Evolutionary conservation across 805 yeast species (phyloP).

Genomic region (Saitoella complicata): DNA sequence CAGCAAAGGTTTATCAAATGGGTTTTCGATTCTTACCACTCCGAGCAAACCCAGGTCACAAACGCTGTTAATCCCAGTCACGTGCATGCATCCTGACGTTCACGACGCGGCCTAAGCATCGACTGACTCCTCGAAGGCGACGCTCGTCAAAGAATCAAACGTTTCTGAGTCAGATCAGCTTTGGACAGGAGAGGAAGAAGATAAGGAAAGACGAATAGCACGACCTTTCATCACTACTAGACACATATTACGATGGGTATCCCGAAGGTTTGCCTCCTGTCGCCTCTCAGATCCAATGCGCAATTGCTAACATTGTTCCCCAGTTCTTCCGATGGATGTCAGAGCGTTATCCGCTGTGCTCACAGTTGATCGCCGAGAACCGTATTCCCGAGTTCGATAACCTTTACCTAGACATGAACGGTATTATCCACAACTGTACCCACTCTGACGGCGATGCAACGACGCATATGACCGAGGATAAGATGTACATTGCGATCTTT

Average conservation of each 20-base stretch:
- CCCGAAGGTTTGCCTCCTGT: conserved; percentile 1
- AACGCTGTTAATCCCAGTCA: no score
- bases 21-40: no score
- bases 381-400: conserved; percentile 91
- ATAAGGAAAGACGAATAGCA: no score
- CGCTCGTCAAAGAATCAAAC: no score
- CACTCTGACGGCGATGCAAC: conserved; percentile 63
- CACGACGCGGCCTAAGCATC: no score
- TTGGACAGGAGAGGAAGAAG: no score
- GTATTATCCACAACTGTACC: conserved; percentile 82
- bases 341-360: conserved; percentile 95
- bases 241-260: conserved; percentile 1
- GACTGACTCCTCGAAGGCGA: no score
- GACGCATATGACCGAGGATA: conserved; percentile 67
- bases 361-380: conserved; percentile 64
- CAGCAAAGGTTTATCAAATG: no score
- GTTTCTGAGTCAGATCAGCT: no score
- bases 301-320: conserved; percentile 61
- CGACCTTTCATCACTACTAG: no score
- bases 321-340: conserved; percentile 92
- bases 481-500: conserved; percentile 82
- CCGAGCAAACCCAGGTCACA: no score
- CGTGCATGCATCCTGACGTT: no score
- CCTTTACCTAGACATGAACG: conserved; percentile 91
- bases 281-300: not conserved